Evolutionary conservation across 129 eudicot genomes (phyloP).

Genomic region (Flaveria bidentis): DNA sequence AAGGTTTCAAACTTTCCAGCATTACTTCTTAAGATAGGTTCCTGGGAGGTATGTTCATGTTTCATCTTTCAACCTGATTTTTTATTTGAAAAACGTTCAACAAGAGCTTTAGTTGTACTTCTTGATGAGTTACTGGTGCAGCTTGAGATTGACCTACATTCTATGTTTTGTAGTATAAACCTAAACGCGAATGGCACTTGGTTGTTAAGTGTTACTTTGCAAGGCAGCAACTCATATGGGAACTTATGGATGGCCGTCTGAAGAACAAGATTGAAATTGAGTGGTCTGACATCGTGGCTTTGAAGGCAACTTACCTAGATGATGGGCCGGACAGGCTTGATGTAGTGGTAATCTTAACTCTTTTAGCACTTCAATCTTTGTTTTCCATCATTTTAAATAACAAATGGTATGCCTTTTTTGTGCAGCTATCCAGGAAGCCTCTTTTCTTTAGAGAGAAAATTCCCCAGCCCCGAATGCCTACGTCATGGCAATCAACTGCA

Average conservation of each 20-base stretch:
- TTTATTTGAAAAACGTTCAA: not conserved
- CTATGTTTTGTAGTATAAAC: slow-evolving; percentile 59
- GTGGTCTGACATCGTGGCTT: slow-evolving; percentile 89
- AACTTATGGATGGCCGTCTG: slow-evolving; percentile 88
- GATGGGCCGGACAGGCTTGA: slow-evolving; percentile 81
- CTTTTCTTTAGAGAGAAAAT: slow-evolving; percentile 43
- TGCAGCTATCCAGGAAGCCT: slow-evolving; percentile 40
- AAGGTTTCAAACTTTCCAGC: slow-evolving; percentile 87
- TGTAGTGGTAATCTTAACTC: slow-evolving; percentile 69
- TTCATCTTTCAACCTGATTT: not conserved
- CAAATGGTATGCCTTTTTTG: not conserved
- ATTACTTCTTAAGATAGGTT: slow-evolving; percentile 71
- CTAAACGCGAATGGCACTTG: slow-evolving; percentile 85
- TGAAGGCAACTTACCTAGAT: slow-evolving; percentile 81
- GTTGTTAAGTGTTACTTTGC: slow-evolving; percentile 95
- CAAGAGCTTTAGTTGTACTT: not conserved
- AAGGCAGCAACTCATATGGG: slow-evolving; percentile 93
- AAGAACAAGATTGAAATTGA: slow-evolving; percentile 91
- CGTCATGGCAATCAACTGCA: slow-evolving; percentile 75
- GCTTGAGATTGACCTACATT: no score
- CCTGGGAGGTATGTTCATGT: slow-evolving; percentile 72
- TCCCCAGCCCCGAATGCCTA: slow-evolving; percentile 44
- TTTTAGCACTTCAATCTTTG: not conserved
- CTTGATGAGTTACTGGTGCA: not conserved
- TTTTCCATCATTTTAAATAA: not conserved